phyloP scores from a whole-genome alignment of 768 basidiomycete genomes.

The Pleurotus cornucopiae region DNA sequence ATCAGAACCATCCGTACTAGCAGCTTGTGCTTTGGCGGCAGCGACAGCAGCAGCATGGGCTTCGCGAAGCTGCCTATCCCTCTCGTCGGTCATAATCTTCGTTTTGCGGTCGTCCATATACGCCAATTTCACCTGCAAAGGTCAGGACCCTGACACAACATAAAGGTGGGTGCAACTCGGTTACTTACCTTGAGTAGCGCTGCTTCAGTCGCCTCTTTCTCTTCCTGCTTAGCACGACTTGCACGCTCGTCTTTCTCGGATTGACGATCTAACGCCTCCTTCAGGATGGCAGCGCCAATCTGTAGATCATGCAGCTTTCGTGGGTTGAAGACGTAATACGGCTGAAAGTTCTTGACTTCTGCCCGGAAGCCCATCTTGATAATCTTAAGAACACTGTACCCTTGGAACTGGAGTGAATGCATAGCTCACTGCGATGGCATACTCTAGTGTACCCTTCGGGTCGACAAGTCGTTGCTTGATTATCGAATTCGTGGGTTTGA shows the following conservation, averaged over 20 bases:
- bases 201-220: slow-evolving; percentile 54
- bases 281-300: slow-evolving; percentile 62
- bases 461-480: slow-evolving; percentile 69
- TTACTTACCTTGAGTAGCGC: slow-evolving; percentile 51
- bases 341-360: slow-evolving; percentile 70
- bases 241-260: slow-evolving; percentile 44
- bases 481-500: slow-evolving; percentile 70
- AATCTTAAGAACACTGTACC: slow-evolving; percentile 7
- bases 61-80: slow-evolving; percentile 50
- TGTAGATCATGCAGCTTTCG: slow-evolving; percentile 49
- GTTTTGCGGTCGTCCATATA: slow-evolving; percentile 75
- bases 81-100: slow-evolving; percentile 49
- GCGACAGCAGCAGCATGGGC: slow-evolving; percentile 30
- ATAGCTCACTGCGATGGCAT: slow-evolving; percentile 66
- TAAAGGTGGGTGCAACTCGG: background rate
- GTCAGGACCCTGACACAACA: background rate
- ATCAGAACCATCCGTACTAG: background rate
- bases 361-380: slow-evolving; percentile 70
- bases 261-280: slow-evolving; percentile 55
- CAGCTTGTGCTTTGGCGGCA: slow-evolving; percentile 12
- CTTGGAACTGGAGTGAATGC: background rate
- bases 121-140: slow-evolving; percentile 63
- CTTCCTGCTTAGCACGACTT: slow-evolving; percentile 43
- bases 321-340: slow-evolving; percentile 62
- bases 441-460: slow-evolving; percentile 74